phyloP scores from a whole-genome alignment of 768 basidiomycete genomes.

The Tricholoma hemisulphureum region DNA sequence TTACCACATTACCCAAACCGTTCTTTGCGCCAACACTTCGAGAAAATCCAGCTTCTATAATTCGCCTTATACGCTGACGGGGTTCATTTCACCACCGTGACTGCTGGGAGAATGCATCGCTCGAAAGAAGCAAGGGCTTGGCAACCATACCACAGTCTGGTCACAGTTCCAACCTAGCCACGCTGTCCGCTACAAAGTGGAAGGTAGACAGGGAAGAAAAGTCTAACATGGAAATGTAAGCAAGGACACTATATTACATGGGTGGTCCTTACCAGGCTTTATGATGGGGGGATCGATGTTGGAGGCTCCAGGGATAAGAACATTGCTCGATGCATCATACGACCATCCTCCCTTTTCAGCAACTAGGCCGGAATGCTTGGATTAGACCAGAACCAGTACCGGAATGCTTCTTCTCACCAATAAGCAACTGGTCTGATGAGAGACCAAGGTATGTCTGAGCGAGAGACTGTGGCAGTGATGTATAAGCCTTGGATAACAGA shows the following conservation, averaged over 20 bases:
- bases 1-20: slow-evolving; percentile 14
- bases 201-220: slow-evolving; percentile 50
- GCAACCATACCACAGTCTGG: slow-evolving; percentile 7
- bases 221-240: slow-evolving; percentile 18
- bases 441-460: slow-evolving; percentile 60
- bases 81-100: neutral
- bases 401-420: slow-evolving; percentile 27
- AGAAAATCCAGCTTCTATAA: slow-evolving; percentile 3
- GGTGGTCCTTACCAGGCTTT: slow-evolving; percentile 10
- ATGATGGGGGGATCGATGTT: neutral
- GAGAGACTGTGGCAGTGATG: slow-evolving; percentile 52
- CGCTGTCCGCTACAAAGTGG: slow-evolving; percentile 51
- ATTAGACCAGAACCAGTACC: neutral
- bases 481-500: slow-evolving; percentile 63
- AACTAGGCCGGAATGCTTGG: slow-evolving; percentile 28
- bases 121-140: neutral
- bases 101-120: neutral
- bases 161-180: slow-evolving; percentile 45
- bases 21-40: slow-evolving; percentile 19
- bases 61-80: slow-evolving; percentile 9
- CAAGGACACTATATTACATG: neutral
- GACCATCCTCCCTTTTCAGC: slow-evolving; percentile 48
- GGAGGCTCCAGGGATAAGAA: slow-evolving; percentile 39
- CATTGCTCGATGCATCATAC: slow-evolving; percentile 45
- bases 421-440: slow-evolving; percentile 35